phyloP scores from a whole-genome alignment of 1,284 basidiomycete species.

The Omphalotus olearius region DNA sequence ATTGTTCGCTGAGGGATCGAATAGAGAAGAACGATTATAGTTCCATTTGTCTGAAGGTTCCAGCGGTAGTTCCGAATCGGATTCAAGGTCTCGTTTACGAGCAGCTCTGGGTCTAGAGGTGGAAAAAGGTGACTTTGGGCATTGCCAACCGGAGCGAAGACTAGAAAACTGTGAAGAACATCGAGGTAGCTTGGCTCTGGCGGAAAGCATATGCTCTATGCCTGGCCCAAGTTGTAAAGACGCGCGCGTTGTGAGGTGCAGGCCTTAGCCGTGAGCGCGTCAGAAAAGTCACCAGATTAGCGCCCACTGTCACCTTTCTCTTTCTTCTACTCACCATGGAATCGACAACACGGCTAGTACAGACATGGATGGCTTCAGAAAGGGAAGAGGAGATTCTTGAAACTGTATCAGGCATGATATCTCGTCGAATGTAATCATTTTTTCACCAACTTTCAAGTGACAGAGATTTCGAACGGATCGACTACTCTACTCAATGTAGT shows the following conservation, averaged over 20 bases:
- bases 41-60: constrained; percentile 54
- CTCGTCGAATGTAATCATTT: not conserved
- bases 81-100: not conserved
- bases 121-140: not conserved
- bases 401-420: constrained; percentile 49
- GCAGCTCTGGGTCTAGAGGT: not conserved
- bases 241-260: not conserved
- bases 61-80: constrained; percentile 5
- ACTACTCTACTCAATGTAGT: constrained; percentile 80
- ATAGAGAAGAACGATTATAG: constrained; percentile 58
- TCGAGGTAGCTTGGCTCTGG: constrained; percentile 3
- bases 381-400: constrained; percentile 59
- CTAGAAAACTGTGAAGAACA: constrained; percentile 4
- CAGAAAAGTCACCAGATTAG: too few relatives aligned
- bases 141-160: not conserved
- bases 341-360: constrained; percentile 49
- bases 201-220: constrained; percentile 6
- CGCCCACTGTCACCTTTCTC: not conserved
- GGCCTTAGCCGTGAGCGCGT: not conserved
- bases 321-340: constrained; percentile 26
- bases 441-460: constrained; percentile 13
- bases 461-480: constrained; percentile 64
- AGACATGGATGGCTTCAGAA: constrained; percentile 69
- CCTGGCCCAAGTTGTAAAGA: not conserved
- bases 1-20: constrained; percentile 36